These are phyloP conservation scores for Coelastrella sp. DNA, from an alignment of 139 green algal species.

Conservation along the genomic window DNA sequence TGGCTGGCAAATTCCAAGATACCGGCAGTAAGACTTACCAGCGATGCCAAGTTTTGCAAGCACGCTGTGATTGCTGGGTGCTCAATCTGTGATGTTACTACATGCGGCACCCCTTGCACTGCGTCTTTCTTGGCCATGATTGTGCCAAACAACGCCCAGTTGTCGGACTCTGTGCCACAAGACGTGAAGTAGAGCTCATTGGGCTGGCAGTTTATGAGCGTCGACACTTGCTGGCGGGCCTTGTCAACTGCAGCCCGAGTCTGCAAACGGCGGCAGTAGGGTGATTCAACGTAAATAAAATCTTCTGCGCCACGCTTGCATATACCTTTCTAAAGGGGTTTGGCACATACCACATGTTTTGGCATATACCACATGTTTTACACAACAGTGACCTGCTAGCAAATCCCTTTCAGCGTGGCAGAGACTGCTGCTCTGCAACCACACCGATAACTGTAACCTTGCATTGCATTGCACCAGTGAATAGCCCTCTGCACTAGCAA, in stretches of 20 bases:
- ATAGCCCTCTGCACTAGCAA: not conserved
- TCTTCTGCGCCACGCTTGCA: too few species aligned
- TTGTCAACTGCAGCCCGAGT: constrained; percentile 57
- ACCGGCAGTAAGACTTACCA: constrained; percentile 2
- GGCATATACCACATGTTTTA: too few species aligned
- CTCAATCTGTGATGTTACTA: constrained; percentile 82
- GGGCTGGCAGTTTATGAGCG: constrained; percentile 54
- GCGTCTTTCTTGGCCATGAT: constrained; percentile 47
- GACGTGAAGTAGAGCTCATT: constrained; percentile 70
- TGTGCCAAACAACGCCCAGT: constrained; percentile 76
- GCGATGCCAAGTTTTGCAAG: constrained; percentile 45
- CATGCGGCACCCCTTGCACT: constrained; percentile 57
- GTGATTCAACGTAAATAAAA: too few species aligned
- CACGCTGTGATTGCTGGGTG: constrained; percentile 81
- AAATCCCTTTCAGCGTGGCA: too few species aligned
- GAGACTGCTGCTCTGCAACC: too few species aligned
- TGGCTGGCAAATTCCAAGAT: too few species aligned
- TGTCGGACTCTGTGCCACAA: constrained; percentile 72
- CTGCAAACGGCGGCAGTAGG: not conserved
- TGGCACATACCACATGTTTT: too few species aligned
- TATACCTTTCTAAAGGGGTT: too few species aligned
- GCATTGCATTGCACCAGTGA: not conserved
- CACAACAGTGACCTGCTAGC: too few species aligned
- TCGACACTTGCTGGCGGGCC: constrained; percentile 70
- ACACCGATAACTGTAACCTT: too few species aligned